Base-by-base conservation (phyloP, 1,284 basidiomycete genomes). In the Apiotrichum laibachii region DNA sequence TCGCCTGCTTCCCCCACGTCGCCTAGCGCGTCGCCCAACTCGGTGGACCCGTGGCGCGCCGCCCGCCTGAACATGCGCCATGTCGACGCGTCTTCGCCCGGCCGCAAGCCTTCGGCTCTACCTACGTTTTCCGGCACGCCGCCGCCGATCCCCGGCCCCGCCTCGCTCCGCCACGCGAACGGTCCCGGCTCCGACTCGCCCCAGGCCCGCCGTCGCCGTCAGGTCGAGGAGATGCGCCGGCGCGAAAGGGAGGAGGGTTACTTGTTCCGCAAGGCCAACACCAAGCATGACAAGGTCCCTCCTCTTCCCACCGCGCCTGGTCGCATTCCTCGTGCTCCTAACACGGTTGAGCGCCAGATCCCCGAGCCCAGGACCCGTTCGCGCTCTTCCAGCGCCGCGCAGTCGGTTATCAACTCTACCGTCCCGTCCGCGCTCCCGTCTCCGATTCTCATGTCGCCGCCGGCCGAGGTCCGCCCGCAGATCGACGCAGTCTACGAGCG, bases 261-360 rank as follows among this genome's bases (percentile, higher is more conserved):
- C 9, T 21, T 37, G 8, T 50, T 50, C 49, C 49, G 49, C 19
- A 39, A 37, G 15, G 49, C 19, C 2, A 40, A 40, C 49, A 31
- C 26, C 4, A 50, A 50, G 37, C 47, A 49, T 33, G 49, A 50
- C 19, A 50, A 50, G 49, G 16, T 40, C 2, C 49, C 49, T 5
- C 49, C 49, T 15, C 35, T 50, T 3, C 37, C 49, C 5, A 50
- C 21, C 19, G 49, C 21, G 10, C 12, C 49, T 10, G 35, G 49
- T 3, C 35, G 35, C 10, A 15, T 21, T 16, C 19, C 13, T 6
- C 34, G 35, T 6, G 16, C 37, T 18, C 12, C 19, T 2, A 35
- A 26, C 8, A 19, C 15, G 33, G 49, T 16, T n/a, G 18, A 8
- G 46, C 19, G 33, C 37, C 37, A 37, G 37, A 21, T 22, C 48